Percentiles rank a stretch among this genome's conserved stretches.
These are phyloP conservation scores for Stephanodiscus minutulus DNA, from an alignment of 108 stramenopile species.

Conservation along the genomic window DNA sequence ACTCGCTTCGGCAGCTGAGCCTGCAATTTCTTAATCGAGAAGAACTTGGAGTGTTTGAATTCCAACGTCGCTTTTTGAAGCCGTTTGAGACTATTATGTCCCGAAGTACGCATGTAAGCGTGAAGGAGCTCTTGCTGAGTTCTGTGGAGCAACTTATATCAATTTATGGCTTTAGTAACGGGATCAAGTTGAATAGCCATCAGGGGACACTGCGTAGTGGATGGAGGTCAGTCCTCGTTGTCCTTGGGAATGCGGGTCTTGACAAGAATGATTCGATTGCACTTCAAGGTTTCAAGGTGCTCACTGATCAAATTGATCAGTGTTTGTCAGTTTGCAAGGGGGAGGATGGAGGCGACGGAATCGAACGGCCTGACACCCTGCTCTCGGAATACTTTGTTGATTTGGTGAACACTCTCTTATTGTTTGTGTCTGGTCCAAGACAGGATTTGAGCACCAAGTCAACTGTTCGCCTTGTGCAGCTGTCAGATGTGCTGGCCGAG, in stretches of 20 bases:
- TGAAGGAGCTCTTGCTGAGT: conserved; percentile 93
- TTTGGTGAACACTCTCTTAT: conserved; percentile 85
- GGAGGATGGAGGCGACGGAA: conserved; percentile 9
- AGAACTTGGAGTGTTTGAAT: conserved; percentile 94
- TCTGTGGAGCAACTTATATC: conserved; percentile 91
- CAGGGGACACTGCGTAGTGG: conserved; percentile 84
- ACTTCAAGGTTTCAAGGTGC: conserved; percentile 68
- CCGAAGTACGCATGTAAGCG: conserved; percentile 59
- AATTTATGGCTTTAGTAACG: conserved; percentile 62
- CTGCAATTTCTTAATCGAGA: conserved; percentile 94
- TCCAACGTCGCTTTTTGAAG: conserved; percentile 93
- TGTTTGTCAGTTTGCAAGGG: conserved; percentile 36
- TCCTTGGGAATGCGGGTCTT: conserved; percentile 84
- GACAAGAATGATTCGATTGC: conserved; percentile 79
- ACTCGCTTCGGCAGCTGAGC: conserved; percentile 96
- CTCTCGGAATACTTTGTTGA: conserved; percentile 90
- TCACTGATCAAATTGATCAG: conserved; percentile 59
- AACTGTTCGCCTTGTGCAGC: conserved; percentile 62
- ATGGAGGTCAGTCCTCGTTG: conserved; percentile 91
- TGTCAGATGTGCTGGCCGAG: conserved; percentile 65
- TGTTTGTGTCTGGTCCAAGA: conserved; percentile 85
- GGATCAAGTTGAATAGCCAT: conserved; percentile 11
- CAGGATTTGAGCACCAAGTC: conserved; percentile 77
- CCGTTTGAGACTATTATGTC: conserved; percentile 94
- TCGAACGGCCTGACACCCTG: conserved; percentile 38